Base-by-base conservation (phyloP, 768 basidiomycete species). In the Lactarius akahatsu region DNA sequence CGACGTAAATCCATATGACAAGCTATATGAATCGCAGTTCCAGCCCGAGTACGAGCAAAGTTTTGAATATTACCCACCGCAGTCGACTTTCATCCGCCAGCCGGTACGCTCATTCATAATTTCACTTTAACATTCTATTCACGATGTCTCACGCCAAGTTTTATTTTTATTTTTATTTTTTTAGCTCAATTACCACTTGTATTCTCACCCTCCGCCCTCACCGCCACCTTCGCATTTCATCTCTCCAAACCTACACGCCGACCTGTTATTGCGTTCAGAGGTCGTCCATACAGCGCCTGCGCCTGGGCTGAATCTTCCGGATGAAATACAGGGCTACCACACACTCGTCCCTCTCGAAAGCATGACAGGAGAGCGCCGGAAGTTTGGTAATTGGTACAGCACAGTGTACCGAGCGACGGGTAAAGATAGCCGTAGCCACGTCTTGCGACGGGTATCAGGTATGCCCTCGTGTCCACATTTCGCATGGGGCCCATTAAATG, bases 131-230 rank as follows among this genome's bases (percentile, higher is more conserved):
- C 43, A 41, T 45, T 15, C 23, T 23, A 5, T 23, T 58, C 36
- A 61, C 47, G 30, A 36, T 7, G 43, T 55, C 57, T 67, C 28
- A 28, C 55, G 8, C 47, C 59, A 28, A 57, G 59, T 32, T 18
- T 62, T 61, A 13, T 13, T 36, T 13, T 38, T 13, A 9, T 34
- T 28, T n/a, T n/a, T 34, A 0, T 34, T 32, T 16, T 62, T 62
- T 52, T 73, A 96, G 93, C 83, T 98, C 56, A 87, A 97, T 73
- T 94, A 99, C 73, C 94, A 98, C 70, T 83, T 98, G 36, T 99
- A 99, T 79, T 89, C 91, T 4, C 84, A 85, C 2, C 83, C 84
- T 71, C 80, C 90, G 72, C 80, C 90, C 54, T 77, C 81, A 63
- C 80, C 89, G 74, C 72, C 83, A 71, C 74, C 81, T 72, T 79